Conservation (phyloP, 169 alveolate genomes). For the Babesia divergens region DNA sequence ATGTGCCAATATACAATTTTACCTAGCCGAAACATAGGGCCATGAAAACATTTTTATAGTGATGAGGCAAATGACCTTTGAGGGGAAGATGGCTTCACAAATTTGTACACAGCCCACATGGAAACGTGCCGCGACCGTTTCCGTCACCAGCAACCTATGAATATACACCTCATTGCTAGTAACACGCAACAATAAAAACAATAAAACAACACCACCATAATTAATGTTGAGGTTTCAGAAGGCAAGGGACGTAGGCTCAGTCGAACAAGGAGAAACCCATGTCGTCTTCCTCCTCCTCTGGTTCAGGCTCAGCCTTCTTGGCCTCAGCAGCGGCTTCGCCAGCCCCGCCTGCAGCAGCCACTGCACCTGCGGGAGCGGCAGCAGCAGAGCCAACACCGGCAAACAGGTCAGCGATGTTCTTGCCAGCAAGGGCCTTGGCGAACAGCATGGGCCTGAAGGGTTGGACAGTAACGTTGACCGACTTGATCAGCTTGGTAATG, state of each 20-base stretch:
- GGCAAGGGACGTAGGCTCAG: slow-evolving; percentile 20
- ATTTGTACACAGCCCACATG: too few relatives aligned
- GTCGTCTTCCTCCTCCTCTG: slow-evolving; percentile 79
- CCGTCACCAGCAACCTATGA: too few relatives aligned
- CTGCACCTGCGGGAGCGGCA: slow-evolving; percentile 49
- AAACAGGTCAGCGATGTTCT: slow-evolving; percentile 69
- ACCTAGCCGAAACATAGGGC: too few relatives aligned
- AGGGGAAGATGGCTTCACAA: too few relatives aligned
- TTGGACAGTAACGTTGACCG: slow-evolving; percentile 87
- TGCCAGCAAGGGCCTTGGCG: slow-evolving; percentile 87
- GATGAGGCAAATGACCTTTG: too few relatives aligned
- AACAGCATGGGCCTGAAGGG: slow-evolving; percentile 92
- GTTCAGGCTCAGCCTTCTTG: slow-evolving; percentile 71
- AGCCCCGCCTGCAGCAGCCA: slow-evolving; percentile 57
- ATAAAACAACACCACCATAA: too few relatives aligned
- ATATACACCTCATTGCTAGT: too few relatives aligned
- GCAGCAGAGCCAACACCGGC: slow-evolving; percentile 54
- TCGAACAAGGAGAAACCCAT: slow-evolving; percentile 77
- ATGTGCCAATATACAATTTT: too few relatives aligned
- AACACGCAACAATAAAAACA: too few relatives aligned
- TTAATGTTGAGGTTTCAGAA: too few relatives aligned
- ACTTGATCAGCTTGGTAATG: slow-evolving; percentile 84
- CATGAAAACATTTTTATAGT: too few relatives aligned
- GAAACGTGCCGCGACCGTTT: too few relatives aligned
- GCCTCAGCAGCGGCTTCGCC: slow-evolving; percentile 63